Base-by-base conservation (phyloP, 1,139 yeast genomes). In the Saccharomycopsis hybrid region DNA sequence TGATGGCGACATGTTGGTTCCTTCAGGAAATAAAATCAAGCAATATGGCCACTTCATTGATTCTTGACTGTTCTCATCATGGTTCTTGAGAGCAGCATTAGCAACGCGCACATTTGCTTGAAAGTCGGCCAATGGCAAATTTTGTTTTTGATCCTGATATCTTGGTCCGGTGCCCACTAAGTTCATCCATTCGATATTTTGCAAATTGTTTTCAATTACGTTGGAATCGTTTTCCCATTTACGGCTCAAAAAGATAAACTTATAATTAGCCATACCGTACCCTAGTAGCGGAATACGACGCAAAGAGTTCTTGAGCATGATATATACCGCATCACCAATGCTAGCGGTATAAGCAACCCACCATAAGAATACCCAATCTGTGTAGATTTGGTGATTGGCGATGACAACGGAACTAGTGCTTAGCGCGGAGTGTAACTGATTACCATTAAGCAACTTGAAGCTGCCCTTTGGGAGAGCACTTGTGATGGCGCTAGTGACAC, bases 351-450 rank as follows among this genome's bases (percentile, higher is more conserved):
- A 85, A 0, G 88, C 72, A 32, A 87, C 59, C 79, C 88, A 92
- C 99, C 99, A 92, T 51, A 89, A 62, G 60, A 79, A 89, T 24
- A 87, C 74, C 99, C 99, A 92, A 65, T 92, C 99, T 3, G 95
- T 82, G 63, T 92, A 90, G 27, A 90, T 82, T 66, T 90, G 97
- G 65, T 92, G 98, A 63, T 92, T 92, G 24, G 94, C 78, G 39
- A 87, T 80, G 48, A 83, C 60, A 2, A 87, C 75, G 1, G 89
- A 78, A 48, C 82, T 73, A 7, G 75, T 73, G 9, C 70, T 65
- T 18, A 80, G 60, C 3, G 57, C 55, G 24, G 71, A 60, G 25
- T 62, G 56, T 18, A 76, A 54, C 18, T 18, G 18, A 28, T 67
- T 56, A 1, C 71, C 70, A 28, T 57, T 55, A 2, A 55, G 46